Evolutionary conservation across 257 asterid species (phyloP), one percentile per base, ranked within the genome.

Genomic region (Striga asiatica): DNA sequence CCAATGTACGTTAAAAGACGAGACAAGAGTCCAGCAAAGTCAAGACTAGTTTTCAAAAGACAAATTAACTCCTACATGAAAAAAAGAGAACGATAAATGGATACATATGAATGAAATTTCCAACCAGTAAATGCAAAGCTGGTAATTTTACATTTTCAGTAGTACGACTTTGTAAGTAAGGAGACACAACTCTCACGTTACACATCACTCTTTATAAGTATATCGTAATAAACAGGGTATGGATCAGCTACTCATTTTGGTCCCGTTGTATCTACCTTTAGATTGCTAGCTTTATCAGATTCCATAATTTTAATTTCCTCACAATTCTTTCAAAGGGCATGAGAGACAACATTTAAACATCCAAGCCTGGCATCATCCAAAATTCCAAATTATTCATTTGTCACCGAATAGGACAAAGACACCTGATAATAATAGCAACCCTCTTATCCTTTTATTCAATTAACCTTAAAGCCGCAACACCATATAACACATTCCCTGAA

Each of bases 391-490:
- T 9, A 41, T 6, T 48, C 32, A 50, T 61, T 8, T 18, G 16
- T 24, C 52, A 21, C 3, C 42, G n/a, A 8, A 16, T 18, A 3
- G 0, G 25, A 11, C 8, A 23, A 38, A 8, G 27, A n/a, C n/a
- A n/a, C 48, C 53, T 41, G 16, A 24, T 4, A 8, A 17, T 43
- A 16, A 24, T 31, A 20, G 9, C 16, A 7, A 31, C 24, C 49
- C 37, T 5, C 21, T 54, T 37, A 43, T 64, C 48, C 1, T 42
- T 32, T 34, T 14, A 16, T 22, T 18, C 49, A 37, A 48, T 52
- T 55, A 27, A 65, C 31, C 49, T 43, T 42, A 54, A 25, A 52
- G 34, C 42, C 16, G 25, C 32, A 49, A 47, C 24, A 14, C 47
- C 50, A 18, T 41, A 46, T n/a, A 17, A 21, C 23, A 18, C 24